Percentiles rank a stretch among this genome's conserved stretches.
These are phyloP conservation scores for Scheffersomyces cryptocercus DNA, from an alignment of 1,139 yeast species.

Conservation along the genomic window DNA sequence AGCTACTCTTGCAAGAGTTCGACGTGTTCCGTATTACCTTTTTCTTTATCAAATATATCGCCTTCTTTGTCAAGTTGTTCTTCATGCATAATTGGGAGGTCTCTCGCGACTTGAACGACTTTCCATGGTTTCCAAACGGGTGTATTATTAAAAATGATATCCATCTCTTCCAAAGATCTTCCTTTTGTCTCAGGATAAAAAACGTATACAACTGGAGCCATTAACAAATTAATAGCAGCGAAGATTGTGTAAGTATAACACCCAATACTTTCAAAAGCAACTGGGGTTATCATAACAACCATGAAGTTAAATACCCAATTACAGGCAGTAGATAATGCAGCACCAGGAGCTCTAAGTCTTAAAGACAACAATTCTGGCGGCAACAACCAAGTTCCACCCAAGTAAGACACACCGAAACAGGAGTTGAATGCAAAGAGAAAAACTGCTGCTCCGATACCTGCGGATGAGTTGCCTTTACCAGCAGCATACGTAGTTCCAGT, in stretches of 20 bases:
- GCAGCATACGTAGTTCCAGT: conserved; percentile 32
- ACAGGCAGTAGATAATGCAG: conserved; percentile 38
- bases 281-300: conserved; percentile 40
- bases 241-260: conserved; percentile 36
- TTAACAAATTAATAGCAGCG: conserved; percentile 42
- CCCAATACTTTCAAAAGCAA: conserved; percentile 31
- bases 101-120: conserved; percentile 37
- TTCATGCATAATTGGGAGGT: conserved; percentile 30
- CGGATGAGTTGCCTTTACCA: conserved; percentile 11
- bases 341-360: conserved; percentile 35
- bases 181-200: conserved; percentile 65
- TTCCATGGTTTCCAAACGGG: conserved; percentile 39
- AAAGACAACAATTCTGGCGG: conserved; percentile 38
- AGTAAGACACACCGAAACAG: conserved; percentile 32
- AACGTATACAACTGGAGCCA: conserved; percentile 56
- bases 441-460: conserved; percentile 36
- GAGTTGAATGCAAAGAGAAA: conserved; percentile 38
- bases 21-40: not conserved
- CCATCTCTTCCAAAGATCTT: conserved; percentile 60
- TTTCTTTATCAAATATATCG: conserved; percentile 4
- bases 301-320: conserved; percentile 39
- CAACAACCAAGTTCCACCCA: conserved; percentile 27
- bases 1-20: not conserved
- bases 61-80: conserved; percentile 14
- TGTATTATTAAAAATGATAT: conserved; percentile 52